Evolutionary conservation across 2,329 filamentous ascomycete species (phyloP).

Genomic region (Ophiostoma fasciatum): DNA sequence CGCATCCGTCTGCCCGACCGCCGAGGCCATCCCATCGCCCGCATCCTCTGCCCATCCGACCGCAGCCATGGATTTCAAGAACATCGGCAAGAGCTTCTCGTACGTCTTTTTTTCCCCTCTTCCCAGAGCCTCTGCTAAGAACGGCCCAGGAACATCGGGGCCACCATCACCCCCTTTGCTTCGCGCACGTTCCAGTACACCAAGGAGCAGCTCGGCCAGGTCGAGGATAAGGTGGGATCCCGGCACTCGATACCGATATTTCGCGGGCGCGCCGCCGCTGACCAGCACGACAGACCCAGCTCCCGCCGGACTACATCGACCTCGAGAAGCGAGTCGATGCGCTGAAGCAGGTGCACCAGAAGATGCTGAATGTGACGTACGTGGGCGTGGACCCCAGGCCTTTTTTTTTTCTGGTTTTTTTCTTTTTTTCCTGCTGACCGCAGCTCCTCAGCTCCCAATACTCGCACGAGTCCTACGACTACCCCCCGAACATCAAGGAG

Average conservation of each 20-base stretch:
- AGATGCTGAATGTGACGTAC: conserved; percentile 92
- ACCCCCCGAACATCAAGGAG: conserved; percentile 95
- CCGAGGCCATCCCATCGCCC: too few relatives aligned
- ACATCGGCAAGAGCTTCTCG: conserved; percentile 41
- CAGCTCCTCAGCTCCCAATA: conserved; percentile 60
- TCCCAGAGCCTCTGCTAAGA: conserved; percentile 1
- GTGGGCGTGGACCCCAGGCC: too few relatives aligned
- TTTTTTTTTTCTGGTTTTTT: not conserved
- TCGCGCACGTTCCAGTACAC: conserved; percentile 93
- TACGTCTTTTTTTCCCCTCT: conserved; percentile 19
- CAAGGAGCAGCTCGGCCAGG: conserved; percentile 92
- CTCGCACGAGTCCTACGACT: conserved; percentile 77
- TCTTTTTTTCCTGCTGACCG: conserved; percentile 1
- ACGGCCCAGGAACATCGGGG: conserved; percentile 41
- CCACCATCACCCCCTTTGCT: conserved; percentile 81
- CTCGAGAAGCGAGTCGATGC: conserved; percentile 98
- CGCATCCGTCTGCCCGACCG: too few relatives aligned
- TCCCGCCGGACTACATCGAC: conserved; percentile 94
- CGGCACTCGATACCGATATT: conserved; percentile 1
- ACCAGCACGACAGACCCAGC: conserved; percentile 87
- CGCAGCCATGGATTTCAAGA: conserved; percentile 42
- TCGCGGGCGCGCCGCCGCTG: too few relatives aligned
- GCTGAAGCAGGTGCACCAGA: conserved; percentile 90
- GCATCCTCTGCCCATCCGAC: too few relatives aligned
- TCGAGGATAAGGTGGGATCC: conserved; percentile 94